These are phyloP conservation scores for Caulochytrium protostelioides DNA, from an alignment of 371 early-diverging fungal species.

Conservation along the genomic window DNA sequence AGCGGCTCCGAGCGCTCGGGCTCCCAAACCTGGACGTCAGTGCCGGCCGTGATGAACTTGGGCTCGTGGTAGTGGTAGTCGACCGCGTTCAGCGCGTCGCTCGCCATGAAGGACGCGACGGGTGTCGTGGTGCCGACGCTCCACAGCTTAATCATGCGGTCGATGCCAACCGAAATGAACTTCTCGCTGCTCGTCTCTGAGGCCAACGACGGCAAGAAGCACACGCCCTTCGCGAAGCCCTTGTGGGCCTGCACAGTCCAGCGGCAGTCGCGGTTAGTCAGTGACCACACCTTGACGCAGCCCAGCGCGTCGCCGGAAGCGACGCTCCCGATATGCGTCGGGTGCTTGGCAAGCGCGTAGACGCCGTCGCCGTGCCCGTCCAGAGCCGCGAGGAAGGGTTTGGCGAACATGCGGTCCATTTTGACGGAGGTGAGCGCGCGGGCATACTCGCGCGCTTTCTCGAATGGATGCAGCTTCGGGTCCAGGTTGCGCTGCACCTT, in stretches of 20 bases:
- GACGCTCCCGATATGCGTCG: conserved; percentile 25
- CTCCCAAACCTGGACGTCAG: conserved; percentile 80
- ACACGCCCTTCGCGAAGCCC: conserved; percentile 58
- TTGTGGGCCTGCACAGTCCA: conserved; percentile 60
- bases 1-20: conserved; percentile 60
- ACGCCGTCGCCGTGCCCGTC: conserved; percentile 92
- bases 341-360: conserved; percentile 80
- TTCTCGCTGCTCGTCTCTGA: conserved; percentile 24
- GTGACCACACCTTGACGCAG: conserved; percentile 53
- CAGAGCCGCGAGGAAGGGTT: conserved; percentile 87
- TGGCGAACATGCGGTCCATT: conserved; percentile 90
- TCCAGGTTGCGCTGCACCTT: conserved; percentile 80
- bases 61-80: conserved; percentile 63
- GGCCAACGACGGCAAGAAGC: conserved; percentile 41
- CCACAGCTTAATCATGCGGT: conserved; percentile 78
- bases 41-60: conserved; percentile 63
- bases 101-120: too few species aligned
- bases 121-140: conserved; percentile 11
- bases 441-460: conserved; percentile 89
- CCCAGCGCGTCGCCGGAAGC: background rate
- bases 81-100: too few species aligned
- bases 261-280: conserved; percentile 33
- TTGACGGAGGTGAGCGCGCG: conserved; percentile 92
- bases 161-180: conserved; percentile 68
- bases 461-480: conserved; percentile 80